Base-by-base conservation (phyloP, 768 basidiomycete genomes). In the Austroboletus festivus region DNA sequence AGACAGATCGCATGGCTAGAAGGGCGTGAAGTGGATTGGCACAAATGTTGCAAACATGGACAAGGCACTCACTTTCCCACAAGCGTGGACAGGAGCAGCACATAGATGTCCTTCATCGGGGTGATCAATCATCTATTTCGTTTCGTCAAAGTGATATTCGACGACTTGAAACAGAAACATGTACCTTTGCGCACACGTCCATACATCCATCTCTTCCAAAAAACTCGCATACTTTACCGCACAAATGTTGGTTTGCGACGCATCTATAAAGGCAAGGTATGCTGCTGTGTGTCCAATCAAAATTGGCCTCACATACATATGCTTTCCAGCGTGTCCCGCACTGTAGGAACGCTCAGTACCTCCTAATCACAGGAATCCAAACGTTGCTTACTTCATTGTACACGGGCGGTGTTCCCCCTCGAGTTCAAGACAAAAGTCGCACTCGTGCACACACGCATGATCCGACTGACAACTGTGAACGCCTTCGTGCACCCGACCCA, bases 261-360 rank as follows among this genome's bases (percentile, higher is more conserved):
- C 82, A 85, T 47, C 83, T 85, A 30, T n/a, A 34, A 38, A 38
- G 10, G 19, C 28, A 30, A 23, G 0, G 10, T 53, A 4, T 34
- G 26, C n/a, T 5, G 16, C 7, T 24, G n/a, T 0, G 2, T 2
- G 1, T 28, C 12, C 28, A 28, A 1, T 1, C 3, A 18, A 39
- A 4, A 16, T 0, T 26, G 15, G 2, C 2, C 31, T 41, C 22
- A 56, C 75, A 4, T 59, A 82, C 82, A 80, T 71, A 52, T 83
- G 82, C 10, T 65, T 68, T 13, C 78, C 80, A 19, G 72, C 60
- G 50, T 84, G 82, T 0, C 82, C 83, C 24, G 80, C 81, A n/a
- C 81, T 83, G 28, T 21, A 0, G 3, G 4, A 10, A 38, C n/a
- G 3, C n/a, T 23, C 2, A 24, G n/a, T 9, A 19, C 3, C 12